Evolutionary conservation across 805 yeast species (phyloP).

Genomic region (Starmerella floricola): DNA sequence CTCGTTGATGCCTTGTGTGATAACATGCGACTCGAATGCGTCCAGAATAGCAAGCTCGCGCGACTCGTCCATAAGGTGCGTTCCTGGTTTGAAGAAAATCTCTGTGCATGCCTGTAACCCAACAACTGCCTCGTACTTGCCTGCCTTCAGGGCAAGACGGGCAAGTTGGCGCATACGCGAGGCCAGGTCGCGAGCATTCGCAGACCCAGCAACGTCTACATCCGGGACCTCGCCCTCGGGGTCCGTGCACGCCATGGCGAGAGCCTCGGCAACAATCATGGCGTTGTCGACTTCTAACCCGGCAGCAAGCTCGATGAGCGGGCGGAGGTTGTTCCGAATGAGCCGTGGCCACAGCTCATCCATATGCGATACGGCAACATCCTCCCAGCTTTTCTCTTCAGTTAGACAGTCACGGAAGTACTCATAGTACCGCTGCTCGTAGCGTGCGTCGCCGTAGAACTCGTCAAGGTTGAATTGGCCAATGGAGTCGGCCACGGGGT

Average conservation of each 20-base stretch:
- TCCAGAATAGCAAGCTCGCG: constrained; percentile 4
- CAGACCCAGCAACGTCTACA: neutral
- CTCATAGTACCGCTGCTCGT: constrained; percentile 30
- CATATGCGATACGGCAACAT: constrained; percentile 23
- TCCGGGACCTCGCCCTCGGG: neutral
- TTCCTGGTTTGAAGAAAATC: constrained; percentile 5
- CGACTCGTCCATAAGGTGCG: neutral
- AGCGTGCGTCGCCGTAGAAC: constrained; percentile 26
- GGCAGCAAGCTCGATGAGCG: constrained; percentile 29
- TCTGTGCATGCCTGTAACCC: constrained; percentile 14
- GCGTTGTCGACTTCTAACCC: constrained; percentile 30
- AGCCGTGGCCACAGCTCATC: constrained; percentile 20
- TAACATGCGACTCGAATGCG: constrained; percentile 1
- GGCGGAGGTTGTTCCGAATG: constrained; percentile 24
- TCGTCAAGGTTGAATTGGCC: constrained; percentile 27
- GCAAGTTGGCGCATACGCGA: constrained; percentile 6
- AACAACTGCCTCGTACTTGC: constrained; percentile 1
- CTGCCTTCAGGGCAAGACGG: constrained; percentile 6
- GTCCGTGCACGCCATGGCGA: constrained; percentile 24
- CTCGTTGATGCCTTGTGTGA: neutral
- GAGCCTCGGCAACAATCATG: constrained; percentile 29
- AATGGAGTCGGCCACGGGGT: constrained; percentile 30
- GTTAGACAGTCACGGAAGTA: constrained; percentile 31
- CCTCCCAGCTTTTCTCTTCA: constrained; percentile 29
- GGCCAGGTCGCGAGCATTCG: constrained; percentile 1